Evolutionary conservation across 257 asterid genomes (phyloP).

Genomic region (Fraxinus excelsior): DNA sequence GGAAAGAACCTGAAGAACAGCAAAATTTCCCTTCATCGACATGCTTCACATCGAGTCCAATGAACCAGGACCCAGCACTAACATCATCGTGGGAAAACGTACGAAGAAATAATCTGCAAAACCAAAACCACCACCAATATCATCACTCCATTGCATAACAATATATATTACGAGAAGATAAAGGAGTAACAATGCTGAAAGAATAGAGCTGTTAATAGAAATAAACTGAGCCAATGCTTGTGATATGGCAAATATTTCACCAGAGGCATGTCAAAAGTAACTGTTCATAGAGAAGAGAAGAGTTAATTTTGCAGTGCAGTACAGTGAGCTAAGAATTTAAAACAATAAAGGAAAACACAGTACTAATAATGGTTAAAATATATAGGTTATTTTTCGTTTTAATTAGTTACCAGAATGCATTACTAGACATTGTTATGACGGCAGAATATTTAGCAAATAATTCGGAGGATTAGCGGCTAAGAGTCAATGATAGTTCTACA

Average conservation of each 20-base stretch:
- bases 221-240: slow-evolving; percentile 73
- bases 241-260: slow-evolving; percentile 79
- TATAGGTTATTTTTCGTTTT: background rate
- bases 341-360: background rate
- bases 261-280: slow-evolving; percentile 88
- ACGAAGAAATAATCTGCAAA: slow-evolving; percentile 58
- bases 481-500: background rate
- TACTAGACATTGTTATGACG: background rate
- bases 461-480: background rate
- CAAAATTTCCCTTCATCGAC: slow-evolving; percentile 85
- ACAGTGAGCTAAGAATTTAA: background rate
- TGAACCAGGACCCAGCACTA: slow-evolving; percentile 91
- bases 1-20: slow-evolving; percentile 74
- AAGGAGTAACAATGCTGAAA: slow-evolving; percentile 12
- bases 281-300: slow-evolving; percentile 36
- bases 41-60: slow-evolving; percentile 78
- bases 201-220: slow-evolving; percentile 68
- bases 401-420: background rate
- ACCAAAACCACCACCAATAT: slow-evolving; percentile 6
- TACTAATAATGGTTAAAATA: background rate
- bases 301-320: slow-evolving; percentile 4
- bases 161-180: background rate
- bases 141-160: background rate
- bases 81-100: slow-evolving; percentile 84
- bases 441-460: background rate